Evolutionary conservation across 352 stramenopile species (phyloP), one percentile per base, ranked within the genome.

Genomic region (Phytophthora uliginosa): DNA sequence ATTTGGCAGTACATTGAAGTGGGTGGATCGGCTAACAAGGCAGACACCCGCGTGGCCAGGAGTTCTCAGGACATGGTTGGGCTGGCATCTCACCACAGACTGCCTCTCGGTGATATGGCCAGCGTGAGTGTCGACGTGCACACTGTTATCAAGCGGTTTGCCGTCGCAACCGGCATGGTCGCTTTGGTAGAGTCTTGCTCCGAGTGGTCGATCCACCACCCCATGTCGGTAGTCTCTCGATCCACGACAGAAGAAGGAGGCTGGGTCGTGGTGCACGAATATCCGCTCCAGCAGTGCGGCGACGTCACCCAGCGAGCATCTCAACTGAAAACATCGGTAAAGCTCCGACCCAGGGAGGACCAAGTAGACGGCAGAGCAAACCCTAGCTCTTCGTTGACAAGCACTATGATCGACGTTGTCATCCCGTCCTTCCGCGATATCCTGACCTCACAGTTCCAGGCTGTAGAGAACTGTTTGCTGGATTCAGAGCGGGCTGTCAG

Each of bases 321-420:
- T 48, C 66, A 69, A 59, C 33, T 73, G 18, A 17, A n/a, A 28
- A 63, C 51, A n/a, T 58, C 53, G 17, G 17, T 73, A n/a, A 69
- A 73, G 12, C 58, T 73, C 15, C 50, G 59, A 10, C 58, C 51
- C 12, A 73, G 63, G 3, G 66, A 63, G 20, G 5, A 15, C 15
- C 36, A 36, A 34, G 13, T n/a, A 2, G 28, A 28, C 22, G 33
- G 40, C 1, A 69, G 31, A 13, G 48, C 28, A 4, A 40, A 31
- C 9, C 22, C 57, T 28, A 13, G 28, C 17, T 59, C 53, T 1
- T 59, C 8, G 8, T 56, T 73, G 28, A 53, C 66, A 51, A 73
- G 59, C 24, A 69, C 58, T 36, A 67, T 73, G 18, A 50, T 73
- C 17, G 66, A 73, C 15, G 52, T 73, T n/a, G 66, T 73, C 7